Evolutionary conservation across 148 eudicot species (phyloP).

Genomic region (Vaccinium vitisidaea): DNA sequence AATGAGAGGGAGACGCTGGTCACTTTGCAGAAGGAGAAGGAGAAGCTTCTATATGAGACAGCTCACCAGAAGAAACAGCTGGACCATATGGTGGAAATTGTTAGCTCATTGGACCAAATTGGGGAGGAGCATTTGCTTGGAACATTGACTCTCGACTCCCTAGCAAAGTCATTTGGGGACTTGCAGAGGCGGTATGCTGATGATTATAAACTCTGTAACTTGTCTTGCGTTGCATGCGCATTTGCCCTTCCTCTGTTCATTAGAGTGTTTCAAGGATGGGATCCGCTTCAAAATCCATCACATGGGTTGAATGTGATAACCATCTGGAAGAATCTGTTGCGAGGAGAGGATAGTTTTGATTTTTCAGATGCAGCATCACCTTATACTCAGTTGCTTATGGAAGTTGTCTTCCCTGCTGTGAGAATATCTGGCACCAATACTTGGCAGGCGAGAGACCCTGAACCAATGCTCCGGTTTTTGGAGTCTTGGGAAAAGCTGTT

Average conservation of each 20-base stretch:
- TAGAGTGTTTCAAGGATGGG: conserved; percentile 88
- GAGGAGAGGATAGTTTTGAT: conserved; percentile 50
- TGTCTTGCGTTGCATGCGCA: conserved; percentile 76
- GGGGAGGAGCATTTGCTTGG: conserved; percentile 51
- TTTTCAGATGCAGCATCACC: conserved; percentile 55
- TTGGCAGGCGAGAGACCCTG: conserved; percentile 93
- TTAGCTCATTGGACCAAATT: conserved; percentile 44
- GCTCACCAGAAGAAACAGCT: conserved; percentile 60
- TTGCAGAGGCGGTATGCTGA: conserved; percentile 52
- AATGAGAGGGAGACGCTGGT: conserved; percentile 74
- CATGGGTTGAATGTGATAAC: conserved; percentile 57
- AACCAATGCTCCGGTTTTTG: conserved; percentile 75
- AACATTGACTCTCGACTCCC: conserved; percentile 57
- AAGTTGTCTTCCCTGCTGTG: conserved; percentile 88
- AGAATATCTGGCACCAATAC: conserved; percentile 80
- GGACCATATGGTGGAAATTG: conserved; percentile 55
- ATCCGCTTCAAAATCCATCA: conserved; percentile 72
- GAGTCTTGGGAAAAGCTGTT: conserved; percentile 81
- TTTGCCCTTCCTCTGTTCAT: conserved; percentile 74
- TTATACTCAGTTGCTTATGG: conserved; percentile 67
- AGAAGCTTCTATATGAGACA: conserved; percentile 58
- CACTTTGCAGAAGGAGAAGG: conserved; percentile 76
- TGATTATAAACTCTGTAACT: conserved; percentile 66
- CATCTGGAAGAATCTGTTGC: conserved; percentile 69
- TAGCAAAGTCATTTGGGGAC: conserved; percentile 54